Conservation (phyloP, 805 yeast species). For the Isabelozyma pseudorhagii region DNA sequence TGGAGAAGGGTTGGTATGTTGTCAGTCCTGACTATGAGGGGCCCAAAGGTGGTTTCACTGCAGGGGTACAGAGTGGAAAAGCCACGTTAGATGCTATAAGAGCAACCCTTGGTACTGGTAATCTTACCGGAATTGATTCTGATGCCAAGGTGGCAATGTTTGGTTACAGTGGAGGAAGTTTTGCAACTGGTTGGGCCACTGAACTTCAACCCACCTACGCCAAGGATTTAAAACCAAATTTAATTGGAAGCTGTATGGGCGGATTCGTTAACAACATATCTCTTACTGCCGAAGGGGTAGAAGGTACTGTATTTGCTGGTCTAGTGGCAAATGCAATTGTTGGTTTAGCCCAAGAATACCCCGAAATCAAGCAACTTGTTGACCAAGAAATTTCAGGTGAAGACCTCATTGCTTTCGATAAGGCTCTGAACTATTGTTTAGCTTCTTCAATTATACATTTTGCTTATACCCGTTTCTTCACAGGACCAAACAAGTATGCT, state of each 20-base stretch:
- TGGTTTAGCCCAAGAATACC: constrained; percentile 31
- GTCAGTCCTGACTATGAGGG: constrained; percentile 20
- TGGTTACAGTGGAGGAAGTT: constrained; percentile 30
- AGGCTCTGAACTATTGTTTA: neutral
- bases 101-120: constrained; percentile 9
- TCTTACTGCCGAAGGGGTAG: constrained; percentile 18
- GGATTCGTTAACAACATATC: constrained; percentile 36
- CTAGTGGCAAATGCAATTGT: constrained; percentile 24
- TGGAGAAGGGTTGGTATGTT: constrained; percentile 17
- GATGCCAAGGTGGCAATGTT: constrained; percentile 14
- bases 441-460: constrained; percentile 3
- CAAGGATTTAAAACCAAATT: constrained; percentile 6
- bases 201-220: constrained; percentile 24
- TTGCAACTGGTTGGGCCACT: constrained; percentile 26
- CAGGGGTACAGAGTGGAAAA: constrained; percentile 16
- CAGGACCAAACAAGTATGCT: constrained; percentile 8
- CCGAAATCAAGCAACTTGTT: constrained; percentile 11
- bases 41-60: constrained; percentile 14
- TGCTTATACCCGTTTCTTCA: constrained; percentile 7
- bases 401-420: neutral
- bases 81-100: constrained; percentile 16
- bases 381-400: neutral
- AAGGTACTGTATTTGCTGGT: constrained; percentile 27
- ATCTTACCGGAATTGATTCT: constrained; percentile 9
- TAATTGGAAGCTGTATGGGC: constrained; percentile 31